These are phyloP conservation scores for Aschersonia sp. DNA, from an alignment of 2,329 filamentous ascomycete species.

Conservation along the genomic window DNA sequence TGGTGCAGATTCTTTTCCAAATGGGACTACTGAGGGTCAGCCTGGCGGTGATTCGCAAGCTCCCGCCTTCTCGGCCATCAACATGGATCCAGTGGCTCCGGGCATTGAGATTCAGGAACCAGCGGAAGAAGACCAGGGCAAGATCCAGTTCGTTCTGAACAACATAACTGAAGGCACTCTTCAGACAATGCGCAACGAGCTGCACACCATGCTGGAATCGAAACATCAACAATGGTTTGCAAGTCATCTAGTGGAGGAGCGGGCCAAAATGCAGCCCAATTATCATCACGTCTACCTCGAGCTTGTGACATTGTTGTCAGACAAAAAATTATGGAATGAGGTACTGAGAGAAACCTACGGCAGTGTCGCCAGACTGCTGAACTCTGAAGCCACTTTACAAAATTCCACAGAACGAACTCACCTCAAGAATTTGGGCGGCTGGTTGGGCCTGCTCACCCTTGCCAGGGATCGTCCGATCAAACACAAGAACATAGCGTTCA, in stretches of 20 bases:
- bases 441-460: conserved; percentile 86
- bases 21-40: conserved; percentile 56
- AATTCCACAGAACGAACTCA: conserved; percentile 75
- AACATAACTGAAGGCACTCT: conserved; percentile 89
- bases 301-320: conserved; percentile 68
- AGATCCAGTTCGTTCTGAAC: conserved; percentile 90
- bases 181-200: conserved; percentile 67
- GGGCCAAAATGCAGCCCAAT: conserved; percentile 94
- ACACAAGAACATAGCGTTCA: conserved; percentile 94
- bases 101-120: conserved; percentile 66
- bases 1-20: conserved; percentile 40
- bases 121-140: conserved; percentile 73
- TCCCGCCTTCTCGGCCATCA: conserved; percentile 65
- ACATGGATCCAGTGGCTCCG: conserved; percentile 54
- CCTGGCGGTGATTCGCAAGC: conserved; percentile 42
- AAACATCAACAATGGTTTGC: conserved; percentile 95
- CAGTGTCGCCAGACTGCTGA: conserved; percentile 74
- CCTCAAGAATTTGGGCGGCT: conserved; percentile 83
- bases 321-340: conserved; percentile 69
- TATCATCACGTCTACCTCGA: conserved; percentile 90
- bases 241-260: conserved; percentile 83
- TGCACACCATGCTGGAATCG: conserved; percentile 63
- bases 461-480: conserved; percentile 92
- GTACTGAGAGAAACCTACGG: conserved; percentile 88
- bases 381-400: conserved; percentile 75